phyloP scores from a whole-genome alignment of 2,329 filamentous ascomycete genomes.

The Drechslerella dactyloides region DNA sequence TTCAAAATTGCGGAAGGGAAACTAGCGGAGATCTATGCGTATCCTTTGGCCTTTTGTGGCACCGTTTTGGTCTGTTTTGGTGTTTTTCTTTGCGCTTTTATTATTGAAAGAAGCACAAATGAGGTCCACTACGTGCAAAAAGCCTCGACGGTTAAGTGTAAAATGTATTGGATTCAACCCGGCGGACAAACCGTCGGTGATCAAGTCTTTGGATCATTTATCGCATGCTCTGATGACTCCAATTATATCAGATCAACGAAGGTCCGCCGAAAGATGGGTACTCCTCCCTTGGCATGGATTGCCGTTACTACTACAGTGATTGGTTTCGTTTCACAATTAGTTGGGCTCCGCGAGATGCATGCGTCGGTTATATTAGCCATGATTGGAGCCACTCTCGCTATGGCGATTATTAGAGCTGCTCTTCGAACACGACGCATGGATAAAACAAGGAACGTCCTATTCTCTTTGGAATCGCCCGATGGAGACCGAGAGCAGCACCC shows the following conservation, averaged over 20 bases:
- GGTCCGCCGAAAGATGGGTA: constrained; percentile 2
- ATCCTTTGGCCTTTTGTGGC: constrained; percentile 54
- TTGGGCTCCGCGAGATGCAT: constrained; percentile 51
- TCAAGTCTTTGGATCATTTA: constrained; percentile 44
- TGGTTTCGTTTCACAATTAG: constrained; percentile 53
- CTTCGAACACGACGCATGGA: constrained; percentile 44
- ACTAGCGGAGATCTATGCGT: constrained; percentile 53
- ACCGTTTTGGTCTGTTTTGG: constrained; percentile 56
- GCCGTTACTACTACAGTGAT: constrained; percentile 23
- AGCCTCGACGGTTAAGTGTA: not conserved
- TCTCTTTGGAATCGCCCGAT: constrained; percentile 6
- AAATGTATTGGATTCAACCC: constrained; percentile 41
- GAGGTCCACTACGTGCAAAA: constrained; percentile 43
- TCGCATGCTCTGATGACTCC: constrained; percentile 30
- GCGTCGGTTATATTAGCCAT: constrained; percentile 50
- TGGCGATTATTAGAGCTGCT: constrained; percentile 50
- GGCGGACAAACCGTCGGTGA: constrained; percentile 24
- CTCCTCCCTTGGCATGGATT: constrained; percentile 10
- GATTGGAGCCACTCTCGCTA: constrained; percentile 42
- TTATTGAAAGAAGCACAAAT: constrained; percentile 57
- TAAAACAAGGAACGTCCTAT: constrained; percentile 24
- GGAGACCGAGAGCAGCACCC: not conserved
- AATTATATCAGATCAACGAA: constrained; percentile 34
- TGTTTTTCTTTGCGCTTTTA: constrained; percentile 56
- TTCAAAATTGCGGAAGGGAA: constrained; percentile 12